Conservation (phyloP, 2,329 filamentous ascomycete genomes). For the Metarhizium anisopliae region DNA sequence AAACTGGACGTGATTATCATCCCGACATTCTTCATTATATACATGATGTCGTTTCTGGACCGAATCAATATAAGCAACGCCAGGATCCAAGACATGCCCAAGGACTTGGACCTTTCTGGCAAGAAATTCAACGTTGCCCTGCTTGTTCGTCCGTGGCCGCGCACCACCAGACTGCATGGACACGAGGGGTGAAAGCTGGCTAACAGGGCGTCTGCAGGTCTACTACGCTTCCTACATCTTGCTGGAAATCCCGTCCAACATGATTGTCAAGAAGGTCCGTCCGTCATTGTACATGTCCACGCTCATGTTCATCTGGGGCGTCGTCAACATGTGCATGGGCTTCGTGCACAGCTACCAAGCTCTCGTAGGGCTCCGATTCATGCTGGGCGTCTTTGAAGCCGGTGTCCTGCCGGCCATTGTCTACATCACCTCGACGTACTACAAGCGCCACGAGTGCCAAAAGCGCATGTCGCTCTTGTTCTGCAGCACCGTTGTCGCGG, state of each 20-base stretch:
- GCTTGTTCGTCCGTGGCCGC: too few relatives aligned
- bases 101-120: background rate
- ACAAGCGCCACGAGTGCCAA: too few relatives aligned
- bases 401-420: too few relatives aligned
- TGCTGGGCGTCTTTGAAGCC: too few relatives aligned
- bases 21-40: too few relatives aligned
- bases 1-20: too few relatives aligned
- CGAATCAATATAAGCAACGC: background rate
- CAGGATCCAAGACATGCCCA: background rate
- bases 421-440: too few relatives aligned
- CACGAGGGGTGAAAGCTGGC: background rate
- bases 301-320: constrained; percentile 31
- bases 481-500: too few relatives aligned
- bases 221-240: constrained; percentile 32
- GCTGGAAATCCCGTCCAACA: constrained; percentile 15
- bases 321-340: constrained; percentile 25
- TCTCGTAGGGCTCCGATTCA: too few relatives aligned
- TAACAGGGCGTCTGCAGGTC: constrained; percentile 8
- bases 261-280: constrained; percentile 6
- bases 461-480: too few relatives aligned
- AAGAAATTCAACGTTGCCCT: background rate
- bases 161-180: too few relatives aligned
- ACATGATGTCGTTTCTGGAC: background rate
- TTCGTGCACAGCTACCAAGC: too few relatives aligned
- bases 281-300: constrained; percentile 27